phyloP scores from a whole-genome alignment of 768 basidiomycete genomes.

The Collybia mongolica region DNA sequence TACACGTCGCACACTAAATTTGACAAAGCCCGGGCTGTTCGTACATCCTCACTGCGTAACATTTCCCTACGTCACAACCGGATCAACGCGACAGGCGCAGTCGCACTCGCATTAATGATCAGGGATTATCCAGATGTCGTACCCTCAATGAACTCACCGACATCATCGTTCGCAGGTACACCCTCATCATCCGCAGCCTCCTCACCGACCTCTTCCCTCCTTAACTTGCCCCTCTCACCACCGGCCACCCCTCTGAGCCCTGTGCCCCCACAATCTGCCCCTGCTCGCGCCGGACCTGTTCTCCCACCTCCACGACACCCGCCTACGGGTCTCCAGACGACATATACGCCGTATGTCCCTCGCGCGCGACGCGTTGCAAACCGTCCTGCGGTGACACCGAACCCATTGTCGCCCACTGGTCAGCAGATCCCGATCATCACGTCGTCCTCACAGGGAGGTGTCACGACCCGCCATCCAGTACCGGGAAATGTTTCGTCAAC shows the following conservation, averaged over 20 bases:
- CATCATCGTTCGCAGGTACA: slow-evolving; percentile 21
- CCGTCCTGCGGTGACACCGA: slow-evolving; percentile 37
- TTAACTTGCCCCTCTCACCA: slow-evolving; percentile 29
- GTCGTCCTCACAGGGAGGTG: slow-evolving; percentile 52
- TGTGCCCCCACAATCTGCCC: slow-evolving; percentile 21
- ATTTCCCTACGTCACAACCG: slow-evolving; percentile 89
- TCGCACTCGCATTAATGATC: slow-evolving; percentile 94
- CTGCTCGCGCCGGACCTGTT: slow-evolving; percentile 27
- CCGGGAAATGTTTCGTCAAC: slow-evolving; percentile 18
- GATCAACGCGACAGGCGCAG: slow-evolving; percentile 81
- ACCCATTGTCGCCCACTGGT: slow-evolving; percentile 41
- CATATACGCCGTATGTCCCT: slow-evolving; percentile 84
- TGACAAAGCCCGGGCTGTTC: slow-evolving; percentile 70
- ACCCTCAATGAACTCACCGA: slow-evolving; percentile 31
- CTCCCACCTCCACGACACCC: slow-evolving; percentile 42
- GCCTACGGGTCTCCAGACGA: slow-evolving; percentile 59
- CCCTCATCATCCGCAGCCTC: slow-evolving; percentile 31
- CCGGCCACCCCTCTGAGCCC: slow-evolving; percentile 26
- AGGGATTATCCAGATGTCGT: slow-evolving; percentile 90
- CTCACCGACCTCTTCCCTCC: slow-evolving; percentile 33
- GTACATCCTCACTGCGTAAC: slow-evolving; percentile 81
- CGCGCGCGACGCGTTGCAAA: slow-evolving; percentile 49
- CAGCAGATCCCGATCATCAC: slow-evolving; percentile 69
- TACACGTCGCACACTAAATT: slow-evolving; percentile 6
- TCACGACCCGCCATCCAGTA: slow-evolving; percentile 42